A percentile compares a stretch with the other conserved stretches of the same genome.
Evolutionary conservation across 73 alveolate species (phyloP).

Genomic region (Blepharisma japonicum): DNA sequence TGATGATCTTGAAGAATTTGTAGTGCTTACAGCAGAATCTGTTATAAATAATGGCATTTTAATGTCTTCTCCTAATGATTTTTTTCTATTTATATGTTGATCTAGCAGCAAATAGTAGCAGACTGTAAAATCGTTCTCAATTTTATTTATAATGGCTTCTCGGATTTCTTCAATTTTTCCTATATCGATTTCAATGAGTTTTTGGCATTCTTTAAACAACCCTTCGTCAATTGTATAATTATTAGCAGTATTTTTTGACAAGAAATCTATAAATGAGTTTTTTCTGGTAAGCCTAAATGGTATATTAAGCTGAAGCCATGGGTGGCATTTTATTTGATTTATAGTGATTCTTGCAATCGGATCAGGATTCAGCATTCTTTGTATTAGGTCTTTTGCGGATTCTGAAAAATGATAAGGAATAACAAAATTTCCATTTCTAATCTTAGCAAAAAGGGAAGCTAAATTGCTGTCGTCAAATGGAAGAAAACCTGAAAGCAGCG

Average conservation of each 20-base stretch:
- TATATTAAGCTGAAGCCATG: conserved; percentile 51
- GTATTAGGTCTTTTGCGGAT: conserved; percentile 84
- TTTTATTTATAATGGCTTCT: not conserved
- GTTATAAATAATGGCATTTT: not conserved
- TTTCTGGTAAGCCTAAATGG: conserved; percentile 28
- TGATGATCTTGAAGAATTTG: too few relatives aligned
- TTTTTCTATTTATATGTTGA: not conserved
- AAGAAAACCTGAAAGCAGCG: conserved; percentile 89
- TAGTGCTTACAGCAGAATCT: not conserved
- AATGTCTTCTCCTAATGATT: not conserved
- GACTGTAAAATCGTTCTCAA: conserved; percentile 10
- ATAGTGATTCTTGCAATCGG: conserved; percentile 80
- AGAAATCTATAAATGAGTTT: not conserved
- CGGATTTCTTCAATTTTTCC: not conserved
- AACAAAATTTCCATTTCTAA: conserved; percentile 52
- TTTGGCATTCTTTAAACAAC: not conserved
- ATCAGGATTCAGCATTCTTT: conserved; percentile 82
- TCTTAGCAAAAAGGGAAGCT: conserved; percentile 60
- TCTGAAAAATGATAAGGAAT: conserved; percentile 56
- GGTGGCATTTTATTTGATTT: conserved; percentile 64
- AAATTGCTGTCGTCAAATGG: conserved; percentile 94
- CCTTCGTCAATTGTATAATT: not conserved
- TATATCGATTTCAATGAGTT: not conserved
- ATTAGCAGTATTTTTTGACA: not conserved
- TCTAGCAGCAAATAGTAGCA: not conserved